Percentiles rank a stretch among this genome's conserved stretches.
Conservation (phyloP, 2,329 filamentous ascomycete genomes). For the Exophiala alcalophila region DNA sequence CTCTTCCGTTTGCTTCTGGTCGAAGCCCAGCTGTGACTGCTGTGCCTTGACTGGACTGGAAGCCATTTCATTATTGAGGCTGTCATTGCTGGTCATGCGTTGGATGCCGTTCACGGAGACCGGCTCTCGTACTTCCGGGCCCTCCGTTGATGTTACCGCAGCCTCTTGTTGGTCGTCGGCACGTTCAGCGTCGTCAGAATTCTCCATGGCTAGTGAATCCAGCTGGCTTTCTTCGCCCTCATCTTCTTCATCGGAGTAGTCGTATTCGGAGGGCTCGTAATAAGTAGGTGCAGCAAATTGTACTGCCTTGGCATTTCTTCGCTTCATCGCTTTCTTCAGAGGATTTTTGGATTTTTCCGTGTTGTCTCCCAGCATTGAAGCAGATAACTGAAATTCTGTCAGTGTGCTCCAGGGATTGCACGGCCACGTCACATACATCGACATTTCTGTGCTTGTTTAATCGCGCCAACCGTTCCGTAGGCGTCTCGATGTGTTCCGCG, state of each 20-base stretch:
- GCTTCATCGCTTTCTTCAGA: slow-evolving; percentile 77
- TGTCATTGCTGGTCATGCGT: slow-evolving; percentile 26
- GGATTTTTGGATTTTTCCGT: slow-evolving; percentile 78
- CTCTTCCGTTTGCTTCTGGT: slow-evolving; percentile 46
- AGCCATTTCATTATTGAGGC: slow-evolving; percentile 30
- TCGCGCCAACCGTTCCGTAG: slow-evolving; percentile 86
- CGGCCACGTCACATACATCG: slow-evolving; percentile 62
- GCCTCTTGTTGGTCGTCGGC: slow-evolving; percentile 36
- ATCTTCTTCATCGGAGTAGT: slow-evolving; percentile 80
- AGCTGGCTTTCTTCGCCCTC: slow-evolving; percentile 47
- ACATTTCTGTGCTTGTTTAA: slow-evolving; percentile 98
- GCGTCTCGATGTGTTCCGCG: slow-evolving; percentile 97
- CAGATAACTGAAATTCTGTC: slow-evolving; percentile 54
- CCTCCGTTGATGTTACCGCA: slow-evolving; percentile 39
- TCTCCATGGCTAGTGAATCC: slow-evolving; percentile 28
- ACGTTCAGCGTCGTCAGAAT: slow-evolving; percentile 50
- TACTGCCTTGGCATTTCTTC: slow-evolving; percentile 80
- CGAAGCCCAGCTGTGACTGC: slow-evolving; percentile 36
- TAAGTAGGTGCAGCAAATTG: slow-evolving; percentile 82
- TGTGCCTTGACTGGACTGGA: slow-evolving; percentile 30
- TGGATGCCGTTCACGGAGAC: slow-evolving; percentile 31
- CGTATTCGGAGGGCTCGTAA: slow-evolving; percentile 80
- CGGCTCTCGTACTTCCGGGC: slow-evolving; percentile 42
- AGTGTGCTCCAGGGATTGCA: slow-evolving; percentile 18
- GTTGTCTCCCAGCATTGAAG: slow-evolving; percentile 69